These are phyloP conservation scores for Cryptococcus neoformans DNA, from an alignment of 1,284 basidiomycete genomes.

Conservation along the genomic window DNA sequence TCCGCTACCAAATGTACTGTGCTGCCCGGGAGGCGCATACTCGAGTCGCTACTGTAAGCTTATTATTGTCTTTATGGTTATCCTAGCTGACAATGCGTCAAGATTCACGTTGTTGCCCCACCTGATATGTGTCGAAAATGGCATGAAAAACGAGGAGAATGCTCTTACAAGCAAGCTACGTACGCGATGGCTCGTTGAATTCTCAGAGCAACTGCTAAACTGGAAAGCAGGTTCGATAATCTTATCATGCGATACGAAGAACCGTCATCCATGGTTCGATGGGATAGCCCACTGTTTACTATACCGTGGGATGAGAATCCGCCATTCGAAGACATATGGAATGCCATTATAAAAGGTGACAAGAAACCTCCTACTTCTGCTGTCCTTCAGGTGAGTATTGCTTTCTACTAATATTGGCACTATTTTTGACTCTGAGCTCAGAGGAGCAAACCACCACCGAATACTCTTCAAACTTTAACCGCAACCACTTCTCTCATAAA, in stretches of 20 bases:
- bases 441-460: conserved; percentile 72
- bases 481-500: conserved; percentile 65
- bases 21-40: conserved; percentile 84
- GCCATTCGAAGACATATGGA: conserved; percentile 73
- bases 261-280: conserved; percentile 92
- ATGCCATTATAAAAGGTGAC: conserved; percentile 69
- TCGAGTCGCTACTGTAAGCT: conserved; percentile 79
- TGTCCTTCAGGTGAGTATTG: conserved; percentile 64
- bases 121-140: conserved; percentile 73
- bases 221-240: conserved; percentile 69
- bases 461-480: conserved; percentile 75
- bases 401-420: neutral
- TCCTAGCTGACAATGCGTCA: neutral
- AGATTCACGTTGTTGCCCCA: conserved; percentile 65
- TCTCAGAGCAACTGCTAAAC: neutral
- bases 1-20: conserved; percentile 97
- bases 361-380: conserved; percentile 86
- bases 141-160: conserved; percentile 56
- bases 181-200: conserved; percentile 48
- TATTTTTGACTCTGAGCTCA: conserved; percentile 37
- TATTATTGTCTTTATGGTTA: neutral
- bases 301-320: conserved; percentile 66
- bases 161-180: conserved; percentile 69
- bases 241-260: conserved; percentile 89
- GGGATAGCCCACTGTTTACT: conserved; percentile 94